Percentiles rank a stretch among this genome's conserved stretches.
Evolutionary conservation across 129 eudicot genomes (phyloP).

Genomic region (Glebionis coronaria): DNA sequence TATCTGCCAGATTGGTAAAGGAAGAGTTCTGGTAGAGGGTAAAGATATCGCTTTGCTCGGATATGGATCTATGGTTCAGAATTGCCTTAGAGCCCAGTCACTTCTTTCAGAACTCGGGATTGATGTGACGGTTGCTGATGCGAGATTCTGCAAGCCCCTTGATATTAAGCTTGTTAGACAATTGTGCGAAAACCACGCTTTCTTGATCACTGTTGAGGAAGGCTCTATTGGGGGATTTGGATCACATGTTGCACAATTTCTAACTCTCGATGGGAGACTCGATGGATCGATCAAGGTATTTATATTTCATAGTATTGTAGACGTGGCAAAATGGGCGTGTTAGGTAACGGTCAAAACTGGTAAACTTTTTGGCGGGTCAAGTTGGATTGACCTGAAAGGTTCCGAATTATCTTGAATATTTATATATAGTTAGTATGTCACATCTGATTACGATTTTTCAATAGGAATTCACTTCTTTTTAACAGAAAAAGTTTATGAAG

Average conservation of each 20-base stretch:
- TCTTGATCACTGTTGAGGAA: conserved; percentile 88
- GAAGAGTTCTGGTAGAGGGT: conserved; percentile 69
- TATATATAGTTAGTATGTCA: neutral
- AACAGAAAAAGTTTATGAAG: neutral
- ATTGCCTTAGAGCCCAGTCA: conserved; percentile 83
- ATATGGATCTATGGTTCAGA: conserved; percentile 91
- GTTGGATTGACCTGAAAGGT: neutral
- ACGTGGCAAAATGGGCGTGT: conserved; percentile 13
- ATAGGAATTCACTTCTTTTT: neutral
- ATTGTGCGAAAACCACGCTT: conserved; percentile 70
- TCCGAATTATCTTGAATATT: neutral
- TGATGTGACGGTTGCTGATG: conserved; percentile 89
- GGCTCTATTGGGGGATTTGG: conserved; percentile 94
- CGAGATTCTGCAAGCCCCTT: conserved; percentile 95
- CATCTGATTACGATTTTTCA: neutral
- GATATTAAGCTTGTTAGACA: conserved; percentile 72
- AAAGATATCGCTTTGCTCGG: conserved; percentile 81
- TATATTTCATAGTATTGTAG: neutral
- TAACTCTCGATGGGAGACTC: conserved; percentile 85
- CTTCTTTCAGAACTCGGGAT: conserved; percentile 83
- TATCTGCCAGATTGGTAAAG: conserved; percentile 70
- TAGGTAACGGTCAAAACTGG: conserved; percentile 7
- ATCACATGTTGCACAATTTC: conserved; percentile 88
- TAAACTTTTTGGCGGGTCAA: neutral
- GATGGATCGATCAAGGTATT: conserved; percentile 80